Evolutionary conservation across 2,329 filamentous ascomycete genomes (phyloP).

Genomic region (Cordyceps javanica): DNA sequence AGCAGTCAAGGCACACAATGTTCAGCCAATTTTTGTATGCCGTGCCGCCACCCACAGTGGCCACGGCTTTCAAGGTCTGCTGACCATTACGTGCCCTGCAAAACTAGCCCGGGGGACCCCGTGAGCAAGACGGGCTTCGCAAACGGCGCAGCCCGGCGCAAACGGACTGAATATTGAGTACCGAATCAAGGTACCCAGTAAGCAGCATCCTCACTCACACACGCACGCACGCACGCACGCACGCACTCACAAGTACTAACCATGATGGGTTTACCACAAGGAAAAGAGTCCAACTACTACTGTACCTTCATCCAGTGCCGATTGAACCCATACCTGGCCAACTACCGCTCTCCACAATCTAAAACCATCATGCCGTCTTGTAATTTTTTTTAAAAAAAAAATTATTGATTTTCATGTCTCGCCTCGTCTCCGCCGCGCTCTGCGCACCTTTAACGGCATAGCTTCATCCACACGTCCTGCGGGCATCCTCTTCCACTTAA

Average conservation of each 20-base stretch:
- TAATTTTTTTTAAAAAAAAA: too few relatives aligned
- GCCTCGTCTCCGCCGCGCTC: not conserved
- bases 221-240: too few relatives aligned
- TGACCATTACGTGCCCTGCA: not conserved
- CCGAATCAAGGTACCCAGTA: too few relatives aligned
- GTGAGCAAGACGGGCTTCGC: not conserved
- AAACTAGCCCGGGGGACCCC: too few relatives aligned
- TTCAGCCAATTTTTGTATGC: not conserved
- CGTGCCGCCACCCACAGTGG: not conserved
- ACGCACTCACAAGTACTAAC: too few relatives aligned
- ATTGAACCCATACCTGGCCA: not conserved
- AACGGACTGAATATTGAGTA: not conserved
- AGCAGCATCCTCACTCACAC: not conserved
- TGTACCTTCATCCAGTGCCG: not conserved
- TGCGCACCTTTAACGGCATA: conserved; percentile 14
- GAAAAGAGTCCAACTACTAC: too few relatives aligned
- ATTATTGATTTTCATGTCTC: not conserved
- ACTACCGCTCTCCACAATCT: not conserved
- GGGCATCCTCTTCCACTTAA: conserved; percentile 7
- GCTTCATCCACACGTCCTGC: conserved; percentile 6
- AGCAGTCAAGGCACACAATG: too few relatives aligned
- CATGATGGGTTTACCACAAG: too few relatives aligned
- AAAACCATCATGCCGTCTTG: not conserved
- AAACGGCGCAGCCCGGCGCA: not conserved
- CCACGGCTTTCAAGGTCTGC: not conserved